A percentile compares a stretch with the other conserved stretches of the same genome.
phyloP scores from a whole-genome alignment of 345 rosid species.

The Linum tenue region DNA sequence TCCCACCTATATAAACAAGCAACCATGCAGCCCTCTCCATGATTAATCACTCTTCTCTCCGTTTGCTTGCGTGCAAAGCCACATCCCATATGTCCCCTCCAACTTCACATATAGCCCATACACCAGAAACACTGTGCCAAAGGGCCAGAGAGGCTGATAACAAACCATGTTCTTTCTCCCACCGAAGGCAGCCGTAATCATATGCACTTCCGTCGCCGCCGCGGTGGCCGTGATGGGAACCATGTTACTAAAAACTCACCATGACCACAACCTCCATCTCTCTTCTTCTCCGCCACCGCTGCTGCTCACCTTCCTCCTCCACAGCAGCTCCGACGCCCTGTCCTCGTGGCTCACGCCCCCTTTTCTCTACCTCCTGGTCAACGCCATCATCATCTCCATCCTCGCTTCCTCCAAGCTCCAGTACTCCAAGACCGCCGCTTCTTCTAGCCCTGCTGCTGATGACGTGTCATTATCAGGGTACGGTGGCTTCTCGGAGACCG shows the following conservation, averaged over 20 bases:
- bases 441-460: not conserved
- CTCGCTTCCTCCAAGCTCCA: slow-evolving; percentile 71
- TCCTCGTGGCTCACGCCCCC: slow-evolving; percentile 57
- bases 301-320: slow-evolving; percentile 34
- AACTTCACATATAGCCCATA: no score
- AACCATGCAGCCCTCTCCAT: no score
- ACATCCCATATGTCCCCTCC: no score
- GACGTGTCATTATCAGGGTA: not conserved
- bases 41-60: no score
- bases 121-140: no score
- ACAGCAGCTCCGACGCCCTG: slow-evolving; percentile 23
- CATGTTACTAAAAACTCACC: no score
- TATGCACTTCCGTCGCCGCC: slow-evolving; percentile 32
- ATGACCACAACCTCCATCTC: not conserved
- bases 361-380: slow-evolving; percentile 64
- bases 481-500: not conserved
- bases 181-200: slow-evolving; percentile 31
- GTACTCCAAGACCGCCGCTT: slow-evolving; percentile 4
- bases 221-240: slow-evolving; percentile 21
- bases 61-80: no score
- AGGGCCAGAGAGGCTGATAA: not conserved
- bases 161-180: slow-evolving; percentile 10
- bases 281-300: slow-evolving; percentile 30
- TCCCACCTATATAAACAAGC: no score
- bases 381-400: slow-evolving; percentile 72